Percentiles rank a stretch among this genome's conserved stretches.
These are phyloP conservation scores for Lichtheimia corymbifera DNA, from an alignment of 371 early-diverging fungal species.

Conservation along the genomic window DNA sequence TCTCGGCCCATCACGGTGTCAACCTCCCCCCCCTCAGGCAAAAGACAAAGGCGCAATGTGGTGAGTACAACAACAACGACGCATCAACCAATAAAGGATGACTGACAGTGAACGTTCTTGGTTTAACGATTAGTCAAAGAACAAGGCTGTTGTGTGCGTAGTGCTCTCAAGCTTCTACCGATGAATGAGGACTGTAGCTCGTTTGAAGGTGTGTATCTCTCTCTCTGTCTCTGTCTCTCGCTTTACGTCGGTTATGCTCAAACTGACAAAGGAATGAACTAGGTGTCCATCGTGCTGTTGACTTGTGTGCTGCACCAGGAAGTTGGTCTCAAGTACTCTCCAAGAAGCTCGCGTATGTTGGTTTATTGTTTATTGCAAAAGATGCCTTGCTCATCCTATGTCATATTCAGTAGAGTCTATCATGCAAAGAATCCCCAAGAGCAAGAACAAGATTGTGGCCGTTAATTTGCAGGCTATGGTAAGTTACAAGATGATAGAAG, in stretches of 20 bases:
- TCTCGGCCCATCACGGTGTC: too few relatives aligned
- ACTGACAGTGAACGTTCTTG: background rate
- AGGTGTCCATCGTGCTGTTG: slow-evolving; percentile 92
- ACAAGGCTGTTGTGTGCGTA: slow-evolving; percentile 96
- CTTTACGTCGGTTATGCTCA: too few relatives aligned
- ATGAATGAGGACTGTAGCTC: slow-evolving; percentile 86
- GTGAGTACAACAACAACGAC: slow-evolving; percentile 25
- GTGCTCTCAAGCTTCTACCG: slow-evolving; percentile 98
- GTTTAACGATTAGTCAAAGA: slow-evolving; percentile 96
- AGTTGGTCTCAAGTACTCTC: slow-evolving; percentile 99
- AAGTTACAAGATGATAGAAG: slow-evolving; percentile 1
- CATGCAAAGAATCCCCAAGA: slow-evolving; percentile 55
- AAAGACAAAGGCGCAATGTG: slow-evolving; percentile 97
- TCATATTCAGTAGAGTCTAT: slow-evolving; percentile 46
- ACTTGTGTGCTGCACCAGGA: slow-evolving; percentile 99
- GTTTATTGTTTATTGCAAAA: background rate
- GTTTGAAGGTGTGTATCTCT: slow-evolving; percentile 62
- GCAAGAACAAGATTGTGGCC: slow-evolving; percentile 84
- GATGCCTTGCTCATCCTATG: background rate
- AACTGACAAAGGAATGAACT: background rate
- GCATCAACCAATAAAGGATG: too few relatives aligned
- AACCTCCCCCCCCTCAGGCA: too few relatives aligned
- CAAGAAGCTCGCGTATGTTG: slow-evolving; percentile 60
- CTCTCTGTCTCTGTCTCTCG: too few relatives aligned
- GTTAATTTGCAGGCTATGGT: slow-evolving; percentile 99